Evolutionary conservation across 139 green algal species (phyloP).

Genomic region (Chlorella sp.): DNA sequence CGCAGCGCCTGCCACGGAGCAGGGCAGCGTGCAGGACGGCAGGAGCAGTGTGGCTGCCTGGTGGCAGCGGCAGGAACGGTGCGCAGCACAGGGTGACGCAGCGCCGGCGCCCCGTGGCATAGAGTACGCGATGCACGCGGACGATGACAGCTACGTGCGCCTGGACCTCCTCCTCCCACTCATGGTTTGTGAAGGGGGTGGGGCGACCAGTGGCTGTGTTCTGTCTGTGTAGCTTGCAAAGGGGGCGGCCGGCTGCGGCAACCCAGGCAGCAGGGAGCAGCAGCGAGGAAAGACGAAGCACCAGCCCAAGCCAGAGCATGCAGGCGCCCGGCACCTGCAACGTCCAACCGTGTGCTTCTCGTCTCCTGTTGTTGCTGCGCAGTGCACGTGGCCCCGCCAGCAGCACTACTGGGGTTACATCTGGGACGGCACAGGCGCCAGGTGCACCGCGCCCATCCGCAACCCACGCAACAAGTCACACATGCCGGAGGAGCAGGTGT

Average conservation of each 20-base stretch:
- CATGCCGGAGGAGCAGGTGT: constrained; percentile 51
- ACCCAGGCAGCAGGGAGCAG: too few relatives aligned
- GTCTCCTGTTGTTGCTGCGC: neutral
- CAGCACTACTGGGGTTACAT: constrained; percentile 64
- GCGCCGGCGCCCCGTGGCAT: too few relatives aligned
- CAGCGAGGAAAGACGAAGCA: too few relatives aligned
- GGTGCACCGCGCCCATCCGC: constrained; percentile 42
- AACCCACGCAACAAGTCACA: constrained; percentile 57
- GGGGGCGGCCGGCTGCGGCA: too few relatives aligned
- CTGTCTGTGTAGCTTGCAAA: too few relatives aligned
- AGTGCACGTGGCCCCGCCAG: constrained; percentile 18
- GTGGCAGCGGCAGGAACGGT: neutral
- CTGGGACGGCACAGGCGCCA: constrained; percentile 44
- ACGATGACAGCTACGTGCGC: constrained; percentile 58
- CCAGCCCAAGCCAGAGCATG: neutral
- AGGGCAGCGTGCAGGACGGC: too few relatives aligned
- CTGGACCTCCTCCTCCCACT: constrained; percentile 49
- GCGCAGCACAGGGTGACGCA: too few relatives aligned
- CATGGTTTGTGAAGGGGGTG: constrained; percentile 33
- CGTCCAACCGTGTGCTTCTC: neutral
- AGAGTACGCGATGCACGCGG: constrained; percentile 50
- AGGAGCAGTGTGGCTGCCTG: neutral
- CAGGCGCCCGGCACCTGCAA: neutral
- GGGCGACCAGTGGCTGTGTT: too few relatives aligned
- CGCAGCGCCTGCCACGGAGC: neutral